These are phyloP conservation scores for Misopates orontium DNA, from an alignment of 257 asterid species.

Conservation along the genomic window DNA sequence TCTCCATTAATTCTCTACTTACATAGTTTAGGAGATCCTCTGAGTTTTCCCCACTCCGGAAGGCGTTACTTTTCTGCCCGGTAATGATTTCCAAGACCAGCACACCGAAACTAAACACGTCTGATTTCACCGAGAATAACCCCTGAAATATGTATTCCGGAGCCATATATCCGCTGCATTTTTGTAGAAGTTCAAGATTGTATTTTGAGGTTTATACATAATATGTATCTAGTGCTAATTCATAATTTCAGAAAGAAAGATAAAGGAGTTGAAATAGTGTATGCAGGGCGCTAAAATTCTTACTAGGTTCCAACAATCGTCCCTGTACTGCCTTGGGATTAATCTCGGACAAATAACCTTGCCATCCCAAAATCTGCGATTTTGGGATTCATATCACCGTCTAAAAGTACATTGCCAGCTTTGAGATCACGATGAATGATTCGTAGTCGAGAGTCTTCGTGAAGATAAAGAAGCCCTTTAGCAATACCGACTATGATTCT, in stretches of 20 bases:
- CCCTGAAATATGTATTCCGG: constrained; percentile 17
- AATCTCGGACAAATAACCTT: constrained; percentile 24
- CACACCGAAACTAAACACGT: constrained; percentile 24
- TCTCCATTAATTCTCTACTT: neutral
- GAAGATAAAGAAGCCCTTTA: constrained; percentile 34
- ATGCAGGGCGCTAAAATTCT: neutral
- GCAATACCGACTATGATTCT: constrained; percentile 34
- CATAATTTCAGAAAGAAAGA: too few species aligned
- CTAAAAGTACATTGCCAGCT: constrained; percentile 27
- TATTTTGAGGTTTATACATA: too few species aligned
- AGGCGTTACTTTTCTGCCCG: constrained; percentile 7
- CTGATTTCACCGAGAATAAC: constrained; percentile 21
- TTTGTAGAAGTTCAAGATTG: too few species aligned
- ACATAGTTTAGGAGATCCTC: neutral
- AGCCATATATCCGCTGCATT: constrained; percentile 22
- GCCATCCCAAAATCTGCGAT: constrained; percentile 36
- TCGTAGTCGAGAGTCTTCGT: constrained; percentile 26
- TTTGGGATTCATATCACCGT: constrained; percentile 31
- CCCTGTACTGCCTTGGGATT: constrained; percentile 14
- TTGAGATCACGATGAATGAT: constrained; percentile 34
- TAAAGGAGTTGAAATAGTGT: neutral
- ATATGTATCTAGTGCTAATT: too few species aligned
- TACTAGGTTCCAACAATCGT: constrained; percentile 38
- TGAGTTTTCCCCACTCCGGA: neutral
- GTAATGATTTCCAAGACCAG: constrained; percentile 18